Evolutionary conservation across 257 asterid genomes (phyloP).

Genomic region (Penstemon barbatus): DNA sequence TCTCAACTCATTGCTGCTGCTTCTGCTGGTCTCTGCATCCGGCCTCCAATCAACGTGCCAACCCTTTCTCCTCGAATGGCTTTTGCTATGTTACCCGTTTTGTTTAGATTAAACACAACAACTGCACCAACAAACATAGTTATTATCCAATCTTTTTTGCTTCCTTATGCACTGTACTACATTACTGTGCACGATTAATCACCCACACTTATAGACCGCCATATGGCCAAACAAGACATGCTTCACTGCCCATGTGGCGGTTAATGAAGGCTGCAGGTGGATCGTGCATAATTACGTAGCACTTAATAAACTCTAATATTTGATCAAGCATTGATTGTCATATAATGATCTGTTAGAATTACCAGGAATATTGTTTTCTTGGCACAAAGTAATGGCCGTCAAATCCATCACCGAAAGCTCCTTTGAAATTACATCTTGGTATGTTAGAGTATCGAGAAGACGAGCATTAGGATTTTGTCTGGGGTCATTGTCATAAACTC

Average conservation of each 20-base stretch:
- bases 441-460: conserved; percentile 67
- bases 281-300: too few species aligned
- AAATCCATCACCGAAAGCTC: conserved; percentile 94
- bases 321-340: not conserved
- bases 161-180: not conserved
- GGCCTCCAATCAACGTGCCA: conserved; percentile 70
- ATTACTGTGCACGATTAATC: too few species aligned
- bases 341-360: conserved; percentile 22
- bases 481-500: conserved; percentile 88
- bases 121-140: conserved; percentile 49
- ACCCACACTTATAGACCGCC: too few species aligned
- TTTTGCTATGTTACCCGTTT: conserved; percentile 73
- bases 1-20: conserved; percentile 42
- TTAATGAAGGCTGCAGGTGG: too few species aligned
- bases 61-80: conserved; percentile 83
- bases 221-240: too few species aligned
- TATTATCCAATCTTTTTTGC: not conserved
- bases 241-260: too few species aligned
- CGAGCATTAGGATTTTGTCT: conserved; percentile 67
- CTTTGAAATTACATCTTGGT: conserved; percentile 78
- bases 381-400: conserved; percentile 97
- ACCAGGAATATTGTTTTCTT: conserved; percentile 97
- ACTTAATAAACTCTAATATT: not conserved
- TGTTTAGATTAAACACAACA: conserved; percentile 85
- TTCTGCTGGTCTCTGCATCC: conserved; percentile 37